Evolutionary conservation across 139 green algal species (phyloP).

Genomic region (Chlamydomonas sp.): DNA sequence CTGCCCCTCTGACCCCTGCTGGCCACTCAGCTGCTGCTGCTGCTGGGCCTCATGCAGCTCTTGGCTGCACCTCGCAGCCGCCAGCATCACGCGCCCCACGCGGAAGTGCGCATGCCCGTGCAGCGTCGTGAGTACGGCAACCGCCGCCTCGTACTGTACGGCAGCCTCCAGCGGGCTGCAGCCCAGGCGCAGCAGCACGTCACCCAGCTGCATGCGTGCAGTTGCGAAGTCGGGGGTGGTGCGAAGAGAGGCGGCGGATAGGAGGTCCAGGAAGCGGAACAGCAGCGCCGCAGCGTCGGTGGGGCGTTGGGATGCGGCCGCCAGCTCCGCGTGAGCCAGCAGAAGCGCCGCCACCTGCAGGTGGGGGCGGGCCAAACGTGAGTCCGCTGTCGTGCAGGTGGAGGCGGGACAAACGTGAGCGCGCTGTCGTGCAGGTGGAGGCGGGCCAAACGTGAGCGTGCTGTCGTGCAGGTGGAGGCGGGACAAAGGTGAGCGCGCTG

Average conservation of each 20-base stretch:
- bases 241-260: not conserved
- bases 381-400: no score
- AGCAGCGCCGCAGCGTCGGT: not conserved
- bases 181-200: constrained; percentile 2
- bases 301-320: not conserved
- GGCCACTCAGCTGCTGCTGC: no score
- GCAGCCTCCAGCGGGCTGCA: not conserved
- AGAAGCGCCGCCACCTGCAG: constrained; percentile 2
- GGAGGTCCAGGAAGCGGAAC: not conserved
- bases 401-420: no score
- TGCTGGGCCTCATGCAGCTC: no score
- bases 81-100: constrained; percentile 30
- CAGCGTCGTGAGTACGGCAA: not conserved
- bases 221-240: constrained; percentile 2
- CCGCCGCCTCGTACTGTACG: constrained; percentile 18
- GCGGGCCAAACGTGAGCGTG: no score
- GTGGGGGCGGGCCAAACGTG: no score
- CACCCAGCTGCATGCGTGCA: constrained; percentile 37
- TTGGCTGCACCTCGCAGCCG: constrained; percentile 7
- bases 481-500: no score
- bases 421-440: no score
- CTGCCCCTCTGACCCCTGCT: no score
- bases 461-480: no score
- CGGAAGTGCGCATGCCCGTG: constrained; percentile 34
- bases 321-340: constrained; percentile 14